Evolutionary conservation across 2,329 filamentous ascomycete genomes (phyloP).

Genomic region (Cladorrhinum sp.): DNA sequence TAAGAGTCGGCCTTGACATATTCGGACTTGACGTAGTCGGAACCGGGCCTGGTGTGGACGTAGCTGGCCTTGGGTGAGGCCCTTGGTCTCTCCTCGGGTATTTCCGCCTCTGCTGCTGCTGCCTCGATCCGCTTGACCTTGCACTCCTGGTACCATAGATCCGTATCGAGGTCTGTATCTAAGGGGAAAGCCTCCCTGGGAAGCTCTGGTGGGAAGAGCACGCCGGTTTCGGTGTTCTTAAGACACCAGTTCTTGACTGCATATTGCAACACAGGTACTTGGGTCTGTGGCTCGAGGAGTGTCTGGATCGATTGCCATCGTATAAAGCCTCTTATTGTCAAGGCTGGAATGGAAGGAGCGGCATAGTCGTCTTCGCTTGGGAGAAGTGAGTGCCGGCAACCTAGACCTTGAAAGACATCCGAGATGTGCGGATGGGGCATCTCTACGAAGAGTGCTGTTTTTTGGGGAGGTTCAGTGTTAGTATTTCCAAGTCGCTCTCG

Average conservation of each 20-base stretch:
- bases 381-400: constrained; percentile 84
- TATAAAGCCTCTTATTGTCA: constrained; percentile 82
- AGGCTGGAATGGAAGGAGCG: constrained; percentile 73
- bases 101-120: constrained; percentile 22
- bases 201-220: constrained; percentile 60
- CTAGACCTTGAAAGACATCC: constrained; percentile 87
- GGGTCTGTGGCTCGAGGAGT: constrained; percentile 80
- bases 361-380: constrained; percentile 70
- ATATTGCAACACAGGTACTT: constrained; percentile 77
- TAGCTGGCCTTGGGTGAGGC: constrained; percentile 30
- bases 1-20: constrained; percentile 33
- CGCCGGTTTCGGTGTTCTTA: constrained; percentile 69
- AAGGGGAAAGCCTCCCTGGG: constrained; percentile 65
- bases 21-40: neutral
- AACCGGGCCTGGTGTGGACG: constrained; percentile 23
- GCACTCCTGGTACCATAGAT: constrained; percentile 80
- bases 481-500: neutral
- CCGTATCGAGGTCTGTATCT: constrained; percentile 73
- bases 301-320: constrained; percentile 93
- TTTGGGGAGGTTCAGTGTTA: constrained; percentile 6
- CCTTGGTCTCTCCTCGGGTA: constrained; percentile 31
- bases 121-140: constrained; percentile 64
- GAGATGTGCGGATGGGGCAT: constrained; percentile 73
- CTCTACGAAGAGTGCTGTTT: constrained; percentile 68
- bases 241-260: constrained; percentile 77